phyloP scores from a whole-genome alignment of 148 eudicot species.

The Rhododendron mucronatum region DNA sequence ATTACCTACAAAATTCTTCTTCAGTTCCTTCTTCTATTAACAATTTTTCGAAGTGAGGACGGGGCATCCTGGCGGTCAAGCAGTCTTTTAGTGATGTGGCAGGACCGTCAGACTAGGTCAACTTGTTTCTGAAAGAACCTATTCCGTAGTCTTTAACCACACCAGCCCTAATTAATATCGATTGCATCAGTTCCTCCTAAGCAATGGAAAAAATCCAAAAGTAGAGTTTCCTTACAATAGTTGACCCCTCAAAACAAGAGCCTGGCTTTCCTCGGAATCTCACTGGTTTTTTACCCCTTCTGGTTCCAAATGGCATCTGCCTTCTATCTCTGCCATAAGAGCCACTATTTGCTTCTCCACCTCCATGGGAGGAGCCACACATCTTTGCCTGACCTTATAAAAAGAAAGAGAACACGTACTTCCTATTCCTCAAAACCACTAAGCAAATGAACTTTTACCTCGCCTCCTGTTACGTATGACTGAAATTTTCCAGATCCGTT shows the following conservation, averaged over 20 bases:
- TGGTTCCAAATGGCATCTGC: slow-evolving; percentile 1
- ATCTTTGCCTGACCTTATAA: background rate
- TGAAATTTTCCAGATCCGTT: background rate
- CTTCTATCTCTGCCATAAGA: slow-evolving; percentile 1
- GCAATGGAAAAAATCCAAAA: background rate
- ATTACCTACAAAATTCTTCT: background rate
- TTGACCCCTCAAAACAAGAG: background rate
- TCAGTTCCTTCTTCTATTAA: background rate
- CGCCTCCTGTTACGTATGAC: background rate
- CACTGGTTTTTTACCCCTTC: background rate
- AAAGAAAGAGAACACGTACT: background rate
- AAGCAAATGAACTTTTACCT: background rate
- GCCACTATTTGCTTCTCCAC: background rate
- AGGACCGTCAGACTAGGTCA: background rate
- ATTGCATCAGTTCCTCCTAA: background rate
- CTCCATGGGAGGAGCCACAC: background rate
- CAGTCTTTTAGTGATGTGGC: background rate
- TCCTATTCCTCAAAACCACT: background rate
- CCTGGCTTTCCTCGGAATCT: background rate
- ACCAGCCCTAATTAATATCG: background rate
- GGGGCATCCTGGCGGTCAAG: background rate
- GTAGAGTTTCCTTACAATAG: background rate
- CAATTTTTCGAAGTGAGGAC: background rate
- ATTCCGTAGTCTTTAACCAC: background rate
- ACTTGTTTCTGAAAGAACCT: background rate